phyloP scores from a whole-genome alignment of 2,329 filamentous ascomycete genomes.

The Cordyceps javanica region DNA sequence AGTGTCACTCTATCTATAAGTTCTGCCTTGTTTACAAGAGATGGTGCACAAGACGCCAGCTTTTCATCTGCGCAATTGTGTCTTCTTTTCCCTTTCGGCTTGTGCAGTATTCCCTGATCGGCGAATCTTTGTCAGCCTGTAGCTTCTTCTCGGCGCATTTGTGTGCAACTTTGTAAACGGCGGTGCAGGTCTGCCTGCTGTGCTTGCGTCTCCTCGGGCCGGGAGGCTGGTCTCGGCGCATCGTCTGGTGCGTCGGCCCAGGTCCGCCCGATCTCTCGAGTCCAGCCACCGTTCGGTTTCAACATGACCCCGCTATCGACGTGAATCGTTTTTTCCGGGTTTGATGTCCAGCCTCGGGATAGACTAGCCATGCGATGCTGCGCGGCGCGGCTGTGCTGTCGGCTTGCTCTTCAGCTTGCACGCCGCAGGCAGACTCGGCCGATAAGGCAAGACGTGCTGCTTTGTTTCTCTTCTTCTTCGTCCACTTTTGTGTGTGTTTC shows the following conservation, averaged over 20 bases:
- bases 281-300: not conserved
- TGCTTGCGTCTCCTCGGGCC: too few relatives aligned
- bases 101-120: not conserved
- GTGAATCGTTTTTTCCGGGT: not conserved
- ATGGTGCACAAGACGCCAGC: not conserved
- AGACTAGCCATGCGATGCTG: not conserved
- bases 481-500: not conserved
- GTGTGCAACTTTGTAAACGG: too few relatives aligned
- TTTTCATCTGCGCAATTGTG: not conserved
- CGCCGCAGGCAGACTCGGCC: too few relatives aligned
- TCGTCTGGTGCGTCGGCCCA: not conserved
- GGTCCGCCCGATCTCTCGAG: not conserved
- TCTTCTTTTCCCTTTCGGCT: not conserved
- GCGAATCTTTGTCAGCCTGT: not conserved
- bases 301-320: not conserved
- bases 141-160: too few relatives aligned
- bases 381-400: not conserved
- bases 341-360: not conserved
- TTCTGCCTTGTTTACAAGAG: slow-evolving; percentile 4
- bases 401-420: not conserved
- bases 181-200: too few relatives aligned
- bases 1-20: not conserved
- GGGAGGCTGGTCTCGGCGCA: too few relatives aligned
- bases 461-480: not conserved
- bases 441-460: not conserved